Conservation (phyloP, 2,329 filamentous ascomycete genomes). For the Ramichloridium luteum region DNA sequence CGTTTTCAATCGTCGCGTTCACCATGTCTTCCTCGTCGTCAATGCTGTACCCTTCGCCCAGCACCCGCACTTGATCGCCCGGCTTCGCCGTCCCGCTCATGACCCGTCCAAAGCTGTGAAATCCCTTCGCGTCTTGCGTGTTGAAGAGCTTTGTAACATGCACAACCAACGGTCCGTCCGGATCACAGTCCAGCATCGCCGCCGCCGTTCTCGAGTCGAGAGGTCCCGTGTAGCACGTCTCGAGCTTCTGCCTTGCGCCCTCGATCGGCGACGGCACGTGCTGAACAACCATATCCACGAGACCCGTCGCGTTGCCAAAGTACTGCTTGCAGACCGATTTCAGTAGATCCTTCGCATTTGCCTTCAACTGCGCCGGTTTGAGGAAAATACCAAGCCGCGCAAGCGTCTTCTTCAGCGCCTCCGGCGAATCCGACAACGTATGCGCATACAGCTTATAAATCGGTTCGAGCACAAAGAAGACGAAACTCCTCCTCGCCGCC, state of each 20-base stretch:
- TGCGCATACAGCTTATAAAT: slow-evolving; percentile 97
- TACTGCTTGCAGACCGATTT: slow-evolving; percentile 89
- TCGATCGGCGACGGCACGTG: slow-evolving; percentile 80
- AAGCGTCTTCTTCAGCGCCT: slow-evolving; percentile 69
- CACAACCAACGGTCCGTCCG: slow-evolving; percentile 82
- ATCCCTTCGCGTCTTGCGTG: slow-evolving; percentile 77
- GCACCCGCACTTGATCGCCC: slow-evolving; percentile 71
- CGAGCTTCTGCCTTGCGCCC: slow-evolving; percentile 62
- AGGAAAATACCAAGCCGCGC: slow-evolving; percentile 67
- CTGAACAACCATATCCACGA: slow-evolving; percentile 88
- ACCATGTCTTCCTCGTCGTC: slow-evolving; percentile 98
- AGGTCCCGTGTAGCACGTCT: slow-evolving; percentile 86
- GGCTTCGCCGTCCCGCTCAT: slow-evolving; percentile 82
- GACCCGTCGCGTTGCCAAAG: slow-evolving; percentile 77
- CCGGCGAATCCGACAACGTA: slow-evolving; percentile 80
- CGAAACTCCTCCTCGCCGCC: slow-evolving; percentile 70
- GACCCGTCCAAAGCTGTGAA: slow-evolving; percentile 81
- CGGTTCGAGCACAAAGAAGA: slow-evolving; percentile 88
- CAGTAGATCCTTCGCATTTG: slow-evolving; percentile 77
- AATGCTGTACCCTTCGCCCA: slow-evolving; percentile 89
- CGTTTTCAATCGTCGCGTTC: slow-evolving; percentile 67
- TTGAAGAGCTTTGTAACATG: slow-evolving; percentile 91
- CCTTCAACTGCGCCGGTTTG: slow-evolving; percentile 85
- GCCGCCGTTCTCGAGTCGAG: slow-evolving; percentile 67
- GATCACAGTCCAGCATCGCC: slow-evolving; percentile 70